Percentiles rank a stretch among this genome's conserved stretches.
Conservation (phyloP, 2,329 filamentous ascomycete genomes). For the Sporothrix brasiliensis region DNA sequence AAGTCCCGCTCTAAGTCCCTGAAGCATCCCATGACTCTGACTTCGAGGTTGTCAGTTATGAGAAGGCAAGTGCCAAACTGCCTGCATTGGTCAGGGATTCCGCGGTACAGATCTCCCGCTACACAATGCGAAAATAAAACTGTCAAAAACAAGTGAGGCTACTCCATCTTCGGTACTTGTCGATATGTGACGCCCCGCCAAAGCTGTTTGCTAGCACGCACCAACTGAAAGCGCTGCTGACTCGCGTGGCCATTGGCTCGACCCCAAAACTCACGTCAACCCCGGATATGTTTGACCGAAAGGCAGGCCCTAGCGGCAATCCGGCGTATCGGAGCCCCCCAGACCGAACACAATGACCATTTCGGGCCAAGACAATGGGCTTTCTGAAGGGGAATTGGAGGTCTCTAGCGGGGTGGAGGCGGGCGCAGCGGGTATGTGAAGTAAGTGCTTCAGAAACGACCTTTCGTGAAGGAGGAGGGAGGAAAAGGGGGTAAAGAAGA, state of each 20-base stretch:
- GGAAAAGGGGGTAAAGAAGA: conserved; percentile 12
- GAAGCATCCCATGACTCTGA: neutral
- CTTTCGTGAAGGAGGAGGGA: neutral
- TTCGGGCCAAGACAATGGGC: conserved; percentile 1
- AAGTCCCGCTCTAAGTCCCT: too few species aligned
- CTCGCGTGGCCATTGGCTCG: conserved; percentile 16
- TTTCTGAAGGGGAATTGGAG: conserved; percentile 20
- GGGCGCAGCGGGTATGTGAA: neutral
- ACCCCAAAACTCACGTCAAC: conserved; percentile 14
- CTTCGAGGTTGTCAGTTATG: neutral
- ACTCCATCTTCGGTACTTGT: neutral
- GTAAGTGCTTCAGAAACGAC: neutral
- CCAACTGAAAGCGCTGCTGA: neutral
- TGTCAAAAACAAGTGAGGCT: neutral
- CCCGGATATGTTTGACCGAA: conserved; percentile 28
- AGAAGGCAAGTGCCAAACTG: neutral
- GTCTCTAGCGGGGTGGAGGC: neutral
- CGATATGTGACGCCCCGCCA: neutral
- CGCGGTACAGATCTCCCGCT: conserved; percentile 19
- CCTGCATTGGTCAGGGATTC: too few species aligned
- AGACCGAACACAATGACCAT: neutral
- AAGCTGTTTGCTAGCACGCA: neutral
- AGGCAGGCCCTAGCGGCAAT: conserved; percentile 3
- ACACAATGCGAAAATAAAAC: conserved; percentile 2
- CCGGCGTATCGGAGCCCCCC: conserved; percentile 19